These are phyloP conservation scores for Periconia sp. DNA, from an alignment of 2,329 filamentous ascomycete species.

Conservation along the genomic window DNA sequence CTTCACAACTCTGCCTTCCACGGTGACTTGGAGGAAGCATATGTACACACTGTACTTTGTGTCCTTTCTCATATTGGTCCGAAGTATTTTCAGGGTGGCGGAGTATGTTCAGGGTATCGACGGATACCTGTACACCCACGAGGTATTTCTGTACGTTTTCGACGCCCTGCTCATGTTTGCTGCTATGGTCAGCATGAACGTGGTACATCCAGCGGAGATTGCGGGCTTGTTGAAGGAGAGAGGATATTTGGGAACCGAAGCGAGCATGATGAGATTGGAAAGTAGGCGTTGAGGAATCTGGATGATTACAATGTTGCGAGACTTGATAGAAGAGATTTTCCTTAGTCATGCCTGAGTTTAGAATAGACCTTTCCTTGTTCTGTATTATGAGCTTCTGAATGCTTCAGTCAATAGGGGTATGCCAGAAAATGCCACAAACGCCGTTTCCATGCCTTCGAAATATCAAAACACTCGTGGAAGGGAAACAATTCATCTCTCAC, in stretches of 20 bases:
- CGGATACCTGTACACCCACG: constrained; percentile 48
- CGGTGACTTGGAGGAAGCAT: constrained; percentile 32
- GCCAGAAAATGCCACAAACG: no score
- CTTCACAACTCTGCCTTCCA: neutral
- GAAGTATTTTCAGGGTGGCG: constrained; percentile 52
- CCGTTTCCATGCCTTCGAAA: no score
- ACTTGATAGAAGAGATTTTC: no score
- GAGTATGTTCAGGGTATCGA: constrained; percentile 52
- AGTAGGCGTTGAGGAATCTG: no score
- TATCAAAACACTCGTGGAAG: no score
- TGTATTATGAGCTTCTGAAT: no score
- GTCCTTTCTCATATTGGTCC: constrained; percentile 51
- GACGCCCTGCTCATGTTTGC: constrained; percentile 49
- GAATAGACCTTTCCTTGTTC: no score
- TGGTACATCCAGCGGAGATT: constrained; percentile 37
- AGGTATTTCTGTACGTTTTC: constrained; percentile 50
- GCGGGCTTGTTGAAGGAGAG: neutral
- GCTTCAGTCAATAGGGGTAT: no score
- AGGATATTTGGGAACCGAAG: no score
- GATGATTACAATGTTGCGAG: no score
- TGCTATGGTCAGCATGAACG: constrained; percentile 45
- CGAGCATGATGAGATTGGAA: no score
- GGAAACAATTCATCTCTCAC: neutral
- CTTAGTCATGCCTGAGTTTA: no score
- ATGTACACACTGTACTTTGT: constrained; percentile 48